Evolutionary conservation across 768 basidiomycete species (phyloP).

Genomic region (Leccinum longicurvipes): DNA sequence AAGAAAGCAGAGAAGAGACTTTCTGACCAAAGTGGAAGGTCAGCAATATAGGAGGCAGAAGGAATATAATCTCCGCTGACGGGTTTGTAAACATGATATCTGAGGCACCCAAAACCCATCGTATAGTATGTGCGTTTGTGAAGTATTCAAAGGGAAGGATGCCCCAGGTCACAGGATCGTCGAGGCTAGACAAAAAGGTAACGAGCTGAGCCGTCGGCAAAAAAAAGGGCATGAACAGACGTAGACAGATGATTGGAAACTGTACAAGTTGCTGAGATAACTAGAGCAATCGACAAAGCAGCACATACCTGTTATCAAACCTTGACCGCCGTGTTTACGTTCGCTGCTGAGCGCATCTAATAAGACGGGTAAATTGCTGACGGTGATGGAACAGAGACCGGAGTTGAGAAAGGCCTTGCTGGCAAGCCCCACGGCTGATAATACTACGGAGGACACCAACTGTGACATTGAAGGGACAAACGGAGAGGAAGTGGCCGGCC

Average conservation of each 20-base stretch:
- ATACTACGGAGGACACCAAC: slow-evolving; percentile 55
- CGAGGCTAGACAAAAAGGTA: slow-evolving; percentile 47
- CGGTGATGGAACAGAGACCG: slow-evolving; percentile 63
- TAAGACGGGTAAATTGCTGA: slow-evolving; percentile 68
- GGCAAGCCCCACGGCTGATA: slow-evolving; percentile 66
- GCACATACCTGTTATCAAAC: slow-evolving; percentile 68
- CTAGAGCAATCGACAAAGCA: background rate
- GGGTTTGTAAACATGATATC: slow-evolving; percentile 95
- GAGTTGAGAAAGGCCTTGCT: slow-evolving; percentile 76
- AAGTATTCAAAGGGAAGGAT: slow-evolving; percentile 66
- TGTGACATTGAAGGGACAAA: slow-evolving; percentile 32
- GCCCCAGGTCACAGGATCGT: slow-evolving; percentile 89
- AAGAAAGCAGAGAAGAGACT: slow-evolving; percentile 86
- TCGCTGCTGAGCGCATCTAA: slow-evolving; percentile 54
- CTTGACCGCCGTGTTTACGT: slow-evolving; percentile 48
- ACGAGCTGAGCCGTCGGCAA: slow-evolving; percentile 5
- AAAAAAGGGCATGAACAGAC: slow-evolving; percentile 41
- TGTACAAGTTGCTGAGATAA: slow-evolving; percentile 33
- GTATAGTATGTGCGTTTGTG: slow-evolving; percentile 53
- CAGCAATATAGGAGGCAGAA: slow-evolving; percentile 1
- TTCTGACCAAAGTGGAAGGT: slow-evolving; percentile 31
- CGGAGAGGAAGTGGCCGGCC: background rate
- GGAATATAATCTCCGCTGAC: slow-evolving; percentile 36
- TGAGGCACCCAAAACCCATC: slow-evolving; percentile 91
- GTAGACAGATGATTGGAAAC: slow-evolving; percentile 95